Evolutionary conservation across 2,329 filamentous ascomycete species (phyloP).

Genomic region (Beauveria scarabaeidicola): DNA sequence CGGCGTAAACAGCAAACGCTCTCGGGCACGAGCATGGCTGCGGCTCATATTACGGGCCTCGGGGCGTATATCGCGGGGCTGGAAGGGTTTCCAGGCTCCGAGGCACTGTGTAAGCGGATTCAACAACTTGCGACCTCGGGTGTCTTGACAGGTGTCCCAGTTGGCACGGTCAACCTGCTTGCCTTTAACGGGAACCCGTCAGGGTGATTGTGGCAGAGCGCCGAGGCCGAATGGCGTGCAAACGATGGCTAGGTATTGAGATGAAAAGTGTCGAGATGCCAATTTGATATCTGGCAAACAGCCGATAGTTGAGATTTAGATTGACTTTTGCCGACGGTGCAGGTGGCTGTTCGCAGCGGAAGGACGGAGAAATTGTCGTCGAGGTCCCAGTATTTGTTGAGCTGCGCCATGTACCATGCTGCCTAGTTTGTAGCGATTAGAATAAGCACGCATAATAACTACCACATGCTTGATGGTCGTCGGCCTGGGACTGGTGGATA

Average conservation of each 20-base stretch:
- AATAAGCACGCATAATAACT: neutral
- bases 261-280: too few species aligned
- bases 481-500: neutral
- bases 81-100: conserved; percentile 25
- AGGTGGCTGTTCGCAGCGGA: neutral
- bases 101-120: conserved; percentile 38
- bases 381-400: neutral
- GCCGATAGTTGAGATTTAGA: neutral
- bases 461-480: neutral
- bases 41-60: conserved; percentile 33
- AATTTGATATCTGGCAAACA: too few species aligned
- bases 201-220: neutral
- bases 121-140: conserved; percentile 30
- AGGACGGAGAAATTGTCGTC: too few species aligned
- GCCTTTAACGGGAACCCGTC: conserved; percentile 39
- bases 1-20: conserved; percentile 20
- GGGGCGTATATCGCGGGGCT: conserved; percentile 17
- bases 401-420: neutral
- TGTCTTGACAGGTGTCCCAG: conserved; percentile 29
- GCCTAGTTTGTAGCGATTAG: neutral
- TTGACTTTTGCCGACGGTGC: neutral
- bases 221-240: too few species aligned
- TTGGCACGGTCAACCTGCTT: conserved; percentile 39
- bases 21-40: conserved; percentile 40
- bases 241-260: too few species aligned